Base-by-base conservation (phyloP, 2,329 filamentous ascomycete genomes). In the Epichloe uncinata region DNA sequence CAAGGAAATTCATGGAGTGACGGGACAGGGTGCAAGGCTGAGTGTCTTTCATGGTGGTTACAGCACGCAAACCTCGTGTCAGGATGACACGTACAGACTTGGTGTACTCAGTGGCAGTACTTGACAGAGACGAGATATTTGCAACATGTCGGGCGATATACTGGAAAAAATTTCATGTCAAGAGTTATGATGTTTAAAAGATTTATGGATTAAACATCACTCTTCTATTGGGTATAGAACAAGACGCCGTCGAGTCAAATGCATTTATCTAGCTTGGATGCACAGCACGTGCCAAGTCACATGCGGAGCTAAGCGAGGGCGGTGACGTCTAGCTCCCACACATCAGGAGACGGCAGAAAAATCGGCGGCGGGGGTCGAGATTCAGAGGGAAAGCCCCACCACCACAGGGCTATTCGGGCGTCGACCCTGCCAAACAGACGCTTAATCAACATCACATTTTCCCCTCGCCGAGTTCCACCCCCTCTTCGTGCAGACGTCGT, bases 241-340 rank as follows among this genome's bases (percentile, higher is more conserved):
- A 11, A 11, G 30, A 30, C 4, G 1, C 30, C 9, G 30, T 30
- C 30, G 9, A 30, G 30, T 30, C 30, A 30, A 0, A 30, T 30
- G 30, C 30, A 11, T 30, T 4, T 11, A 11, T 30, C 8, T 11
- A 11, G 8, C 8, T 11, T 30, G 3, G 8, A 30, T 9, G 30
- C 30, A 30, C 9, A 4, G 5, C 58, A 60, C 58, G 58, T 60
- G 58, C 20, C 11, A 46, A 2, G 30, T 59, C 58, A 61, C 56
- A 54, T 61, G 56, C 22, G 2, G 22, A 35, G 12, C 51, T 53
- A 53, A 53, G 51, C 51, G 51, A 53, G 45, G 16, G 42, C 49
- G 54, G 59, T 66, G 63, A 69, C 65, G 65, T 62, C 66, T 70
- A 69, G 61, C 62, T 60, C 64, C 63, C 66, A 68, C 66, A 68